A percentile compares a stretch with the other conserved stretches of the same genome.
Evolutionary conservation across 163 green algal species (phyloP).

Genomic region (Scenedesmus sp.): DNA sequence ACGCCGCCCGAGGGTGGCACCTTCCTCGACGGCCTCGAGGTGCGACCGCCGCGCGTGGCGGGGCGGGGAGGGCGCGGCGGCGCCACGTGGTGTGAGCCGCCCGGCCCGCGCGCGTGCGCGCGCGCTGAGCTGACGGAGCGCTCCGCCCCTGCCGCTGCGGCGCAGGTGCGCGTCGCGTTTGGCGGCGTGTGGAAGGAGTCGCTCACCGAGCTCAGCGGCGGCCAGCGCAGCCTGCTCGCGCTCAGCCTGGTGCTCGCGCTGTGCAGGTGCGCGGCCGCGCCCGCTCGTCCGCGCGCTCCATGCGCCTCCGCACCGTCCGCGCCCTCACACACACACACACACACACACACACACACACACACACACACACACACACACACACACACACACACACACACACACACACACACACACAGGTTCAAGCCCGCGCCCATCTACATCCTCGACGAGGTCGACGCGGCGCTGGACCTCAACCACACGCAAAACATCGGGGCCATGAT

Average conservation of each 20-base stretch:
- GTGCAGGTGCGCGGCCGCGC: slow-evolving; percentile 70
- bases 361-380: too few relatives aligned
- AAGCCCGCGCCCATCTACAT: slow-evolving; percentile 99
- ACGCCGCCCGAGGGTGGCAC: slow-evolving; percentile 83
- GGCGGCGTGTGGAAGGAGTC: slow-evolving; percentile 98
- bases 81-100: too few relatives aligned
- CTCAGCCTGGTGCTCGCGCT: slow-evolving; percentile 96
- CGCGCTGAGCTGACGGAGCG: too few relatives aligned
- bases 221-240: slow-evolving; percentile 95
- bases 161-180: slow-evolving; percentile 97
- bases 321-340: too few relatives aligned
- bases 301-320: too few relatives aligned
- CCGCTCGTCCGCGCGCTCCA: too few relatives aligned
- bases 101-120: too few relatives aligned
- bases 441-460: slow-evolving; percentile 98
- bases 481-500: slow-evolving; percentile 99
- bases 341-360: too few relatives aligned
- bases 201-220: slow-evolving; percentile 95
- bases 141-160: slow-evolving; percentile 46
- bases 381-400: too few relatives aligned
- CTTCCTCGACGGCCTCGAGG: slow-evolving; percentile 83
- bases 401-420: slow-evolving; percentile 68
- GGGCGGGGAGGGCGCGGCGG: too few relatives aligned
- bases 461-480: slow-evolving; percentile 98
- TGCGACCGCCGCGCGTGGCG: neutral